Base-by-base conservation (phyloP, 1,284 basidiomycete species). In the Microbotryomycetes sp. region DNA sequence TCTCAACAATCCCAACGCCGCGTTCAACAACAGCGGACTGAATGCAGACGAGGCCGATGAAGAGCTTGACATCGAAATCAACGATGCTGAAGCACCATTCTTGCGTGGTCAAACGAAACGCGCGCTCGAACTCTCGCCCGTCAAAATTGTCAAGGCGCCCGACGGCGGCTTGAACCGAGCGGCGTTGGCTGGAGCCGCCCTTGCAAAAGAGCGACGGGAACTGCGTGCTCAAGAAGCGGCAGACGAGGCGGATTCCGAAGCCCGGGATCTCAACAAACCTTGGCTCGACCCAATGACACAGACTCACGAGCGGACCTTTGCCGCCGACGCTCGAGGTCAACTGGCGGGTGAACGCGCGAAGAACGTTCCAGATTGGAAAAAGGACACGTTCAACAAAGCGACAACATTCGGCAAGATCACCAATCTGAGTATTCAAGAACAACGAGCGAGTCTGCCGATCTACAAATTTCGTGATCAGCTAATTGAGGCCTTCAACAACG, bases 241-340 rank as follows among this genome's bases (percentile, higher is more conserved):
- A 73, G 96, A 98, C 63, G 80, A 88, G 71, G 94, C 90, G 0
- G 96, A 98, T 74, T 89, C 92, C 0, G 87, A 98, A 75, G 84
- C 90, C 31, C 84, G 89, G 31, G 93, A 98, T 77, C 89, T 97
- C 76, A 91, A 84, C 67, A 86, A 90, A 30, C 92, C 92, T 7
- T 98, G 96, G 96, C 81, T 97, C 32, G 96, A 99, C 76, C 96
- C 96, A 9, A 97, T 97, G 92, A 89, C 94, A 6, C 87, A 87
- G 70, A 85, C 88, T 14, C 76, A 81, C 5, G 93, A 98, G 51
- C 86, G 84, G 66, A 80, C 89, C 58, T 99, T 98, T 73, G 96
- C 96, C 1, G 91, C 97, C 71, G 96, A 99, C 76, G 76, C 94
- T 64, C 81, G 92, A 56, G 88, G 91, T 16, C 86, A 86, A 69